Evolutionary conservation across 164 flowering plant species (phyloP), one percentile per base, ranked within the genome.

Genomic region (Magnolia sinica): DNA sequence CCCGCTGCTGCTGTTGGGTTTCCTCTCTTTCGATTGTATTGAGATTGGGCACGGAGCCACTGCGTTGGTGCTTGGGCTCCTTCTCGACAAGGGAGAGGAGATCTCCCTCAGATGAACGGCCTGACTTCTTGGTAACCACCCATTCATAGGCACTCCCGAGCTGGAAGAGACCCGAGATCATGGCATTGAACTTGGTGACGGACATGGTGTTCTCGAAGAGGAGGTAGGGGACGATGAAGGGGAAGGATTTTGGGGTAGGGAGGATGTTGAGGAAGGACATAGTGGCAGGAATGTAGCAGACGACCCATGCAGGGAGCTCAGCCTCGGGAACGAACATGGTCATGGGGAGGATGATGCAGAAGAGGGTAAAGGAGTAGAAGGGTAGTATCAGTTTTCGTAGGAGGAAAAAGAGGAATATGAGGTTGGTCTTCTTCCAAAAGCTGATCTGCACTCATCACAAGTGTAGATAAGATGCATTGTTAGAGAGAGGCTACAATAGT

Each of bases 191-290:
- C 83, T 96, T 96, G 79, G 99, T 96, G 29, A 96, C 98, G 0
- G 99, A 96, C 98, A 96, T 96, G 37, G 99, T 95, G 86, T 96
- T 96, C 84, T 96, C 99, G 71, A 96, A 96, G 8, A 96, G 96
- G 27, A 96, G 98, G 83, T 94, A 96, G 8, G 99, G 99, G 58
- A 96, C 99, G 18, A 96, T 94, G 87, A 96, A 96, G 7, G 99
- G 99, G 81, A 96, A 96, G 8, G 97, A 88, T 80, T 88, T 96
- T 3, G 97, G 99, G 8, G 98, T 88, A 0, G 99, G 99, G 50
- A 96, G 91, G 72, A 96, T 92, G 78, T 96, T 96, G 81, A 96
- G 98, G 76, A 96, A 88, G 6, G 99, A 92, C 97, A 96, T 92
- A 70, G 93, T 87, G 50, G 94, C 99, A 0, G 99, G 99, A 63